These are phyloP conservation scores for Plasmodium inui DNA, from an alignment of 169 alveolate genomes.

Conservation along the genomic window DNA sequence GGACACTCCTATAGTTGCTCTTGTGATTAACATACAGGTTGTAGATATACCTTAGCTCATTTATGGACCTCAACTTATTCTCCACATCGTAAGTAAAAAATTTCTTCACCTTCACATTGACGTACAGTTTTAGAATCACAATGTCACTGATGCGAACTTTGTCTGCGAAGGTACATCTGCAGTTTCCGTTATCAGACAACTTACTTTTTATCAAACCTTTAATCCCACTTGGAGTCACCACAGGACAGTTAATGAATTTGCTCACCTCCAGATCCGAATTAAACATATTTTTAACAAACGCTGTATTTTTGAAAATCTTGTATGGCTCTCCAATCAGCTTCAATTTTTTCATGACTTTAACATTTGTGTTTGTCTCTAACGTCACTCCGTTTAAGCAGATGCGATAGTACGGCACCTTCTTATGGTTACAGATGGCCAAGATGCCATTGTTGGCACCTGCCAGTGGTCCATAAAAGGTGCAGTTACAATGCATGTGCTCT, in stretches of 20 bases:
- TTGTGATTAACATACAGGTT: conserved; percentile 84
- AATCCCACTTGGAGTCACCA: conserved; percentile 98
- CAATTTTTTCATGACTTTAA: conserved; percentile 93
- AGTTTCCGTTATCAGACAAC: conserved; percentile 94
- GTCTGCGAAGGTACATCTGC: conserved; percentile 99
- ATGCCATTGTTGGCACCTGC: conserved; percentile 93
- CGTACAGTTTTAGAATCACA: conserved; percentile 96
- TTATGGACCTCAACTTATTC: conserved; percentile 89
- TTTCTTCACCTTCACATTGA: conserved; percentile 90
- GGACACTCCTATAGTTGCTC: conserved; percentile 87
- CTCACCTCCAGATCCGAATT: conserved; percentile 98
- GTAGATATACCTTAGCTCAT: conserved; percentile 89
- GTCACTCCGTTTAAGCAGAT: conserved; percentile 97
- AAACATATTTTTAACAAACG: conserved; percentile 98
- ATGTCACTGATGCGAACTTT: conserved; percentile 97
- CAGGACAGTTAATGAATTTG: conserved; percentile 96
- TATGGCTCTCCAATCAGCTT: conserved; percentile 98
- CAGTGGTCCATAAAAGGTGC: conserved; percentile 96
- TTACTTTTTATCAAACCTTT: conserved; percentile 99
- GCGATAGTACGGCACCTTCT: conserved; percentile 92
- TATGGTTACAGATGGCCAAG: conserved; percentile 87
- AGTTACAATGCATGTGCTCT: conserved; percentile 96
- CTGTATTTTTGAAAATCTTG: conserved; percentile 97
- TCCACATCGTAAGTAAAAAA: conserved; percentile 92
- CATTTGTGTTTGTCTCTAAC: conserved; percentile 91